phyloP scores from a whole-genome alignment of 108 stramenopile genomes.

The Cyclotella cryptica region DNA sequence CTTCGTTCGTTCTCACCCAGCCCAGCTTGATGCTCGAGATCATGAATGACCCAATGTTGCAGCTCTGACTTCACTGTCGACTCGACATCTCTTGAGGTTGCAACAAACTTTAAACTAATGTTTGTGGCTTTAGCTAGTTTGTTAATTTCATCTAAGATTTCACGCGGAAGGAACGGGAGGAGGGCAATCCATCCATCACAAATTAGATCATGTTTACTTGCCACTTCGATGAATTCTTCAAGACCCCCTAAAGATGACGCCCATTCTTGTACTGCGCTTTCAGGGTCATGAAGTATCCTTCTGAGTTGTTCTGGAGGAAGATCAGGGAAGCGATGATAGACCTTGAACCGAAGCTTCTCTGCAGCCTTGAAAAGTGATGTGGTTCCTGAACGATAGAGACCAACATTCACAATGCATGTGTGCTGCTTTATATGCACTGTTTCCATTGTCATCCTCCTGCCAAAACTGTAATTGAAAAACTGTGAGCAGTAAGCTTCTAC shows the following conservation, averaged over 20 bases:
- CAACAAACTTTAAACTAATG: too few species aligned
- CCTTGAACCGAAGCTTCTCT: slow-evolving; percentile 3
- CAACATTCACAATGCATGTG: slow-evolving; percentile 51
- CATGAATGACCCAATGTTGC: slow-evolving; percentile 1
- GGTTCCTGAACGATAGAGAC: slow-evolving; percentile 56
- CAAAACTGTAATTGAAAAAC: background rate
- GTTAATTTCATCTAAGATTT: too few species aligned
- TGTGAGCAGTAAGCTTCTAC: background rate
- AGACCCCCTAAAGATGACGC: too few species aligned
- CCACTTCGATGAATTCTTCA: too few species aligned
- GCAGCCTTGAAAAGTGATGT: slow-evolving; percentile 44
- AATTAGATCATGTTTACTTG: too few species aligned
- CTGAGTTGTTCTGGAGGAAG: slow-evolving; percentile 5
- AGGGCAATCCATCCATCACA: too few species aligned
- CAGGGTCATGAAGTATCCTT: slow-evolving; percentile 21
- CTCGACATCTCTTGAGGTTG: too few species aligned
- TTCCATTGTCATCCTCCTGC: too few species aligned
- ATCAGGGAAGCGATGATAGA: background rate
- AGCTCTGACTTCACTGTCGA: too few species aligned
- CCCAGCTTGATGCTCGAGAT: background rate
- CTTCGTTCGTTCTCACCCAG: background rate
- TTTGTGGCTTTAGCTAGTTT: too few species aligned
- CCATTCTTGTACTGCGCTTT: too few species aligned
- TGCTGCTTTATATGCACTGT: background rate
- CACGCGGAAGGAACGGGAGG: too few species aligned